These are phyloP conservation scores for Sugiyamaella pinicola DNA, from an alignment of 1,139 yeast species.

Conservation along the genomic window DNA sequence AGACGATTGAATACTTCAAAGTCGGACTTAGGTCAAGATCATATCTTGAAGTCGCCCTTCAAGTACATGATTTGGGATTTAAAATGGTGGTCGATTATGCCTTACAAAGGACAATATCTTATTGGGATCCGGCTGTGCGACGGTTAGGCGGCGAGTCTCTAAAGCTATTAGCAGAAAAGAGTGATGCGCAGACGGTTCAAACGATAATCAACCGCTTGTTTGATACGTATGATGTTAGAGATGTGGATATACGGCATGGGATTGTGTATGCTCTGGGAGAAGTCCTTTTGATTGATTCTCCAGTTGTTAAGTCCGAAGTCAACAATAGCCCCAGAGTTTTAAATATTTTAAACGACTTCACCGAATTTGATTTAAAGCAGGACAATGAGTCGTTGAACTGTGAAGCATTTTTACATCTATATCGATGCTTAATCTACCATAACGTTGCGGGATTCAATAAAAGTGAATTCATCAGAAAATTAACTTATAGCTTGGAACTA, in stretches of 20 bases:
- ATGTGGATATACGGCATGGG: conserved; percentile 35
- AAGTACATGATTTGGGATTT: conserved; percentile 42
- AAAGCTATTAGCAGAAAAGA: conserved; percentile 20
- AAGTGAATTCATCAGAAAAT: not conserved
- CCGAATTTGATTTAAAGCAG: conserved; percentile 26
- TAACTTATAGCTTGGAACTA: conserved; percentile 9
- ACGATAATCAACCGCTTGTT: conserved; percentile 13
- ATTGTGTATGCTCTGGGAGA: conserved; percentile 33
- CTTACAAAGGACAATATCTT: conserved; percentile 36
- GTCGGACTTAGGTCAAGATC: conserved; percentile 50
- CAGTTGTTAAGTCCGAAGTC: not conserved
- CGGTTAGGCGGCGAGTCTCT: conserved; percentile 41
- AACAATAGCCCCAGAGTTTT: conserved; percentile 1
- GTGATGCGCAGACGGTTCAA: conserved; percentile 7
- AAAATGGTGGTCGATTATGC: conserved; percentile 28
- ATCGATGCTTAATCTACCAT: conserved; percentile 7
- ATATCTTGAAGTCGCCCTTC: conserved; percentile 42
- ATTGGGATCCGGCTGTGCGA: conserved; percentile 47
- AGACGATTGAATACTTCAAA: conserved; percentile 54
- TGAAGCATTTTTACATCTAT: conserved; percentile 30
- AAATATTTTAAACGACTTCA: conserved; percentile 19
- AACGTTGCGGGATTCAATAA: not conserved
- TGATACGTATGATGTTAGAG: conserved; percentile 21
- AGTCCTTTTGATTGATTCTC: conserved; percentile 11
- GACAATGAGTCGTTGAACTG: conserved; percentile 28